phyloP scores from a whole-genome alignment of 2,329 filamentous ascomycete genomes.

The Scopulariopsis brevicaulis region DNA sequence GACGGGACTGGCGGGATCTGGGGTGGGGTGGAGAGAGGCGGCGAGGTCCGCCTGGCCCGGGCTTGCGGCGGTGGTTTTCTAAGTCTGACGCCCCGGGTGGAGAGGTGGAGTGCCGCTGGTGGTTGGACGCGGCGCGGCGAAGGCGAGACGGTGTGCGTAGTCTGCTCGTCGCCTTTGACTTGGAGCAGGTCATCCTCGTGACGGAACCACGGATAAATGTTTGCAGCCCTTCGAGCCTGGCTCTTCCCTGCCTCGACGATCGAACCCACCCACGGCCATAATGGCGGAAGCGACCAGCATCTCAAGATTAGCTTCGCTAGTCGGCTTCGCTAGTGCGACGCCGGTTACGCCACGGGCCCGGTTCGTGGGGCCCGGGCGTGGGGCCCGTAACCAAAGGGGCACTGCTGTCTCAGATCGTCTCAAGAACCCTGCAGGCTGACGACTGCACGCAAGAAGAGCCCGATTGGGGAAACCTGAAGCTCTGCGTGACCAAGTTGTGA shows the following conservation, averaged over 20 bases:
- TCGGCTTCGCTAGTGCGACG: background rate
- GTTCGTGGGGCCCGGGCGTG: background rate
- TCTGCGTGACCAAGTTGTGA: no score
- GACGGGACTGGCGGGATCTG: background rate
- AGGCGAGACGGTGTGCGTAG: background rate
- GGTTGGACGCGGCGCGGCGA: background rate
- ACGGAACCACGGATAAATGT: no score
- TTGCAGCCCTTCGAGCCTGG: no score
- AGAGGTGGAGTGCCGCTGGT: background rate
- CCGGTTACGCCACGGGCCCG: no score
- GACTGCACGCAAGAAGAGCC: background rate
- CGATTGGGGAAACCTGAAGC: no score
- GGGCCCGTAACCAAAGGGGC: background rate
- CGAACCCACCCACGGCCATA: no score
- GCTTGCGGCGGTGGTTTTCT: background rate
- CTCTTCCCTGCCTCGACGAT: no score
- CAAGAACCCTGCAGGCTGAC: background rate
- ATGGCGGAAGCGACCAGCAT: no score
- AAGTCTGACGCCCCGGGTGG: background rate
- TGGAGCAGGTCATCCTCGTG: no score
- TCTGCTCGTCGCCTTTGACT: no score
- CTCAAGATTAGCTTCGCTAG: background rate
- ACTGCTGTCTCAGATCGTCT: background rate
- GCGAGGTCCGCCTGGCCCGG: background rate
- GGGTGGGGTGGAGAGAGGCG: background rate